phyloP scores from a whole-genome alignment of 2,329 filamentous ascomycete species.

The Chalaropsis thielavioides region DNA sequence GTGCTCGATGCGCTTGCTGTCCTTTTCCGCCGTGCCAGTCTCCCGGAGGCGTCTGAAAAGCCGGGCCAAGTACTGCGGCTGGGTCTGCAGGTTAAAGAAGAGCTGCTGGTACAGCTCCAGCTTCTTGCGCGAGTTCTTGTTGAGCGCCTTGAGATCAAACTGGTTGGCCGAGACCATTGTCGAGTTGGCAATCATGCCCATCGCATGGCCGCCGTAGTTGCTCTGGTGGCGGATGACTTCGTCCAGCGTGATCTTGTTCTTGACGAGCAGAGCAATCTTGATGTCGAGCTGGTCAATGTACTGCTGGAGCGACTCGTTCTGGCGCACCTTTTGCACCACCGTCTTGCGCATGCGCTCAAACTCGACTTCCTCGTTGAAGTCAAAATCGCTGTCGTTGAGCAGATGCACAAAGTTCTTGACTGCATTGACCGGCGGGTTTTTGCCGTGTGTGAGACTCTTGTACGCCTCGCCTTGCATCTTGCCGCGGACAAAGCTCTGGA shows the following conservation, averaged over 20 bases:
- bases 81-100: slow-evolving; percentile 93
- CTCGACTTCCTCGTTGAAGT: slow-evolving; percentile 97
- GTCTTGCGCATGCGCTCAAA: slow-evolving; percentile 91
- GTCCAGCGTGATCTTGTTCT: slow-evolving; percentile 98
- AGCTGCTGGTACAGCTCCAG: slow-evolving; percentile 93
- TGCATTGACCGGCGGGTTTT: slow-evolving; percentile 90
- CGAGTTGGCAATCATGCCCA: slow-evolving; percentile 73
- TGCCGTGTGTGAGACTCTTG: slow-evolving; percentile 88
- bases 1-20: slow-evolving; percentile 81
- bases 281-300: slow-evolving; percentile 98
- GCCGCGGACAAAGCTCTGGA: slow-evolving; percentile 89
- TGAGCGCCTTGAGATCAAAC: slow-evolving; percentile 91
- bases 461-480: slow-evolving; percentile 96
- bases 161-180: slow-evolving; percentile 80
- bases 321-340: slow-evolving; percentile 90
- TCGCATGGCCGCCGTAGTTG: slow-evolving; percentile 83
- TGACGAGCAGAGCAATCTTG: slow-evolving; percentile 94
- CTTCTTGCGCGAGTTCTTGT: slow-evolving; percentile 91
- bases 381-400: slow-evolving; percentile 94
- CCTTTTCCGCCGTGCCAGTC: slow-evolving; percentile 73
- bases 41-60: slow-evolving; percentile 76
- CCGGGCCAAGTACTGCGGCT: slow-evolving; percentile 82
- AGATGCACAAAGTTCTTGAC: slow-evolving; percentile 97
- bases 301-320: slow-evolving; percentile 93
- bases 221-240: slow-evolving; percentile 95